Evolutionary conservation across 2,329 filamentous ascomycete genomes (phyloP).

Genomic region (Madurella mycetomatis): DNA sequence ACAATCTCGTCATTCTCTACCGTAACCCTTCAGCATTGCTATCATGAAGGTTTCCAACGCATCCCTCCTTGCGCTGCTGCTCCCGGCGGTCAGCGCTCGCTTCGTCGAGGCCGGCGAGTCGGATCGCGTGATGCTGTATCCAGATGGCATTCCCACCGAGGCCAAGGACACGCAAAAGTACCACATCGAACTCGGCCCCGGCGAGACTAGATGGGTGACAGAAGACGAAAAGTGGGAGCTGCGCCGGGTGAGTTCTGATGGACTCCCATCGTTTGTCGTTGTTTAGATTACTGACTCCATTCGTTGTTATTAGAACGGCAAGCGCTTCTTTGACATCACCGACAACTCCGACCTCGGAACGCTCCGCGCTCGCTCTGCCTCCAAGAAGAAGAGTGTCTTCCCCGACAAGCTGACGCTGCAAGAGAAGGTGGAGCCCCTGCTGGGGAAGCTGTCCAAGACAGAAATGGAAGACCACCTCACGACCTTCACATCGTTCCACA

Average conservation of each 20-base stretch:
- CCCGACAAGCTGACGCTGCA: conserved; percentile 46
- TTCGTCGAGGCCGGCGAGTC: conserved; percentile 51
- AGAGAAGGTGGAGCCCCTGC: conserved; percentile 61
- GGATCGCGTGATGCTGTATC: conserved; percentile 47
- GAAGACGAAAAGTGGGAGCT: conserved; percentile 95
- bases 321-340: conserved; percentile 94
- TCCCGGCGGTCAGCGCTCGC: conserved; percentile 52
- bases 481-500: conserved; percentile 73
- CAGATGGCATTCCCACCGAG: conserved; percentile 34
- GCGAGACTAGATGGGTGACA: conserved; percentile 79
- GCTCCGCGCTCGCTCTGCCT: conserved; percentile 29
- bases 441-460: conserved; percentile 65
- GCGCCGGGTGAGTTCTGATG: conserved; percentile 59
- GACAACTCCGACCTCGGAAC: conserved; percentile 62
- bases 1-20: background rate
- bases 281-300: conserved; percentile 15
- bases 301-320: conserved; percentile 61
- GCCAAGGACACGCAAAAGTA: conserved; percentile 48
- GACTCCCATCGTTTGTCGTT: background rate
- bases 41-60: conserved; percentile 51
- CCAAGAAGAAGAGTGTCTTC: conserved; percentile 49
- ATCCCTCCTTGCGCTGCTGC: conserved; percentile 50
- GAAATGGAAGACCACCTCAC: conserved; percentile 76
- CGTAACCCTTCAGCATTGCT: background rate
- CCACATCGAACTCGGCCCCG: conserved; percentile 80